Base-by-base conservation (phyloP, 2,329 filamentous ascomycete genomes). In the Blastomyces percursus region DNA sequence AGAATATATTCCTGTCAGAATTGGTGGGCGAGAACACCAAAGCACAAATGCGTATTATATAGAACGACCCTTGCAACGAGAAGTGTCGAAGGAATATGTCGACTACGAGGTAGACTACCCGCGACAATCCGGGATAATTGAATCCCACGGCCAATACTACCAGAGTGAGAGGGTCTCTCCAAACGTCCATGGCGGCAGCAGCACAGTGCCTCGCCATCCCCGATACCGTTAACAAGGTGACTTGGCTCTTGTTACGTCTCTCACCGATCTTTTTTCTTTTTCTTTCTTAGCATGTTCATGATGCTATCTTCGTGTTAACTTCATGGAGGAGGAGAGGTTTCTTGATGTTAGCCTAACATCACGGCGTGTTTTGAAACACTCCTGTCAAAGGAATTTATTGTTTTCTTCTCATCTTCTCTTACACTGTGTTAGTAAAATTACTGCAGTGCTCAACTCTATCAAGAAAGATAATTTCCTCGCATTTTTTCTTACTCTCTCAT, bases 1-100 rank as follows among this genome's bases (percentile, higher is more conserved):
- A 32, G 69, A 71, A 61, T 71, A 71, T 46, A 64, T 69, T 42
- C 68, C 68, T 7, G 67, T 71, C 40, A 65, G 67, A 54, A 64
- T 69, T 27, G 61, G 64, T 38, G 62, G 64, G 35, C 63, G 66
- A 11, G 63, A 68, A 21, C 46, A 63, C 8, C 64, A 66, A 44
- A 65, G 66, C 42, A 38, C 63, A 19, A 61, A 66, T 30, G 63
- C 65, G 16, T 71, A 69, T 64, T 66, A 70, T 57, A 60, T 71
- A 35, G 66, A 70, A 64, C 70, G 66, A 9, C 66, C 68, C 32
- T 58, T 66, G 21, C 64, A 65, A 40, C 62, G 64, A n/a, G 69
- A 68, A 11, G 50, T 55, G 14, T 62, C 65, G n/a, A 60, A 62
- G 44, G 63, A 66, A 54, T 69, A 69, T 44, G 30, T 66, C 48